Base-by-base conservation (phyloP, 2,329 filamentous ascomycete species). In the Zymoseptoria pseudotritici region DNA sequence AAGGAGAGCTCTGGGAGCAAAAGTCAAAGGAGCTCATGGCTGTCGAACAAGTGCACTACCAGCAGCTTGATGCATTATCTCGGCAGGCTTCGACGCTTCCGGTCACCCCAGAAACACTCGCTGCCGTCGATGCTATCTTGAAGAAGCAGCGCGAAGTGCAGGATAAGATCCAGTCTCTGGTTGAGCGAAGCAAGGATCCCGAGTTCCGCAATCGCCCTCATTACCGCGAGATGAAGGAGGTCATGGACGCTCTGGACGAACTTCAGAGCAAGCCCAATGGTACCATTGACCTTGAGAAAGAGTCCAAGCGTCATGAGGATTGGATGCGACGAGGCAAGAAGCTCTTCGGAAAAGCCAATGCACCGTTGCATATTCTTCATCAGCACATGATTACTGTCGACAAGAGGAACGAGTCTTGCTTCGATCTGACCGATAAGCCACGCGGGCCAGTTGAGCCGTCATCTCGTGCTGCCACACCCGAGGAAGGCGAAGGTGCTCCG, bases 301-400 rank as follows among this genome's bases (percentile, higher is more conserved):
- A 97, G 73, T 89, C 94, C 65, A 96, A 94, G 72, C 86, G 90
- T 7, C 94, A 97, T 66, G 94, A 99, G 72, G 94, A 99, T 73
- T 99, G 94, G 94, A 99, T 99, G 93, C 85, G 94, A 31, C 91
- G 91, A 70, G 94, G 94, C 55, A 99, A 99, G 78, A 97, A 97
- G 73, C 78, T 99, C 0, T 99, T 99, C 71, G 94, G 94, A 56
- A 99, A 99, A 75, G 94, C 94, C 1, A 99, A 99, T 72, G 94
- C 94, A 1, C 94, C 94, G 1, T 80, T 99, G 11, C 94, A 99
- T 73, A 99, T 99, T 65, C 82, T 99, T 26, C 94, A 93, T 70
- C 89, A 88, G 60, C 93, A 99, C 67, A 92, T 99, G 85, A 89
- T 95, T 67, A 90, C 94, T 71, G 94, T 99, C 3, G 82, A 94